These are phyloP conservation scores for Cicer yamashitae DNA, from an alignment of 306 rosid species.

Conservation along the genomic window DNA sequence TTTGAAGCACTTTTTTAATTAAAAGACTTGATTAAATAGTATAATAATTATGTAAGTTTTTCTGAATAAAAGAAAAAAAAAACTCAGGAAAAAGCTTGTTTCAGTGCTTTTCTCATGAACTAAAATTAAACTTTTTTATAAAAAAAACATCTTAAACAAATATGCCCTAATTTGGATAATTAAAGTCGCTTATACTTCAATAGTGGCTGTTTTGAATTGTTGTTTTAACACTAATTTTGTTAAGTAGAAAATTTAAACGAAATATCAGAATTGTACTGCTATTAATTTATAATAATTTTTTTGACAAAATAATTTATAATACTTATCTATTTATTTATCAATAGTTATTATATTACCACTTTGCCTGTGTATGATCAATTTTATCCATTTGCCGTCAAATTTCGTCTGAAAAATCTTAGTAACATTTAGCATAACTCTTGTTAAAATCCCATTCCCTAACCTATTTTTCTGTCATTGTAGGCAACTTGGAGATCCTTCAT, in stretches of 20 bases:
- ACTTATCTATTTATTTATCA: too few species aligned
- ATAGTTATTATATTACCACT: too few species aligned
- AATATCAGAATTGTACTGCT: too few species aligned
- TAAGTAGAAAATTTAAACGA: too few species aligned
- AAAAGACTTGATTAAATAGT: neutral
- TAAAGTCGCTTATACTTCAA: neutral
- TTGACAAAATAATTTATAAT: too few species aligned
- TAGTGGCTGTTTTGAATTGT: conserved; percentile 1
- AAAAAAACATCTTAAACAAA: neutral
- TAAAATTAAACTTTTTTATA: neutral
- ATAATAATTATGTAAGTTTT: neutral
- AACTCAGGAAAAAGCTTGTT: neutral
- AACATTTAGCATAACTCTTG: too few species aligned
- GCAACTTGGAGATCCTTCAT: conserved; percentile 96
- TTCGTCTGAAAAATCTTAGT: too few species aligned
- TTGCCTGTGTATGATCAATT: too few species aligned
- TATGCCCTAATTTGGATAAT: neutral
- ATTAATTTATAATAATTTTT: too few species aligned
- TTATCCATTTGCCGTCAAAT: too few species aligned
- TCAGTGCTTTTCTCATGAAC: neutral
- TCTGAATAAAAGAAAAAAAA: neutral
- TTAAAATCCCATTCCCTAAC: neutral
- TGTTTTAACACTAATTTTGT: neutral
- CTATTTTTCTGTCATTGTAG: conserved; percentile 51
- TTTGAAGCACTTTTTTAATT: neutral